These are phyloP conservation scores for Bolboschoenus planiculmis DNA, from an alignment of 176 grass and related monocot species.

Conservation along the genomic window DNA sequence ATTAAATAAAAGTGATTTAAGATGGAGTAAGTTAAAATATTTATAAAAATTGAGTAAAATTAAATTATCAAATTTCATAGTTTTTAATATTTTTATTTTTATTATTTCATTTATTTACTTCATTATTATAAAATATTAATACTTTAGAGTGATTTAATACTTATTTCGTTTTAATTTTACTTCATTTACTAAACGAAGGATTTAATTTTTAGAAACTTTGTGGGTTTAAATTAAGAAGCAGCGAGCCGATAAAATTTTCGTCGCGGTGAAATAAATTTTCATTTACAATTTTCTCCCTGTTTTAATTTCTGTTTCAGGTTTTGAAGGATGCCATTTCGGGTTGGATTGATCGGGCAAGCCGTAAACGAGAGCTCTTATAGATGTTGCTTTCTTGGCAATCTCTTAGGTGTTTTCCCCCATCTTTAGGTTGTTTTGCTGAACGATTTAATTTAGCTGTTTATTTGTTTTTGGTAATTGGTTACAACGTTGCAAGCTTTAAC, in stretches of 20 bases:
- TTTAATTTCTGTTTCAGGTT: slow-evolving; percentile 13
- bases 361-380: not conserved
- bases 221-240: not conserved
- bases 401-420: not conserved
- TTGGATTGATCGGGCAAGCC: not conserved
- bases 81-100: too few species aligned
- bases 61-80: too few species aligned
- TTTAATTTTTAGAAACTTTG: not conserved
- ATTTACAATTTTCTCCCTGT: not conserved
- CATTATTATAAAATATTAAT: too few species aligned
- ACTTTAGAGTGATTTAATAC: too few species aligned
- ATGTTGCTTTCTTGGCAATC: not conserved
- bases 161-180: too few species aligned
- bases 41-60: too few species aligned
- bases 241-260: not conserved
- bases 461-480: not conserved
- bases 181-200: too few species aligned
- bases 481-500: not conserved
- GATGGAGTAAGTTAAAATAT: too few species aligned
- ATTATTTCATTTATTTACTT: too few species aligned
- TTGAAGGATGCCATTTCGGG: slow-evolving; percentile 16
- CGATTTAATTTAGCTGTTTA: not conserved
- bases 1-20: too few species aligned
- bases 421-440: not conserved
- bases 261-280: not conserved